A percentile compares a stretch with the other conserved stretches of the same genome.
These are phyloP conservation scores for Parastagonospora nodorum DNA, from an alignment of 2,329 filamentous ascomycete genomes.

Conservation along the genomic window DNA sequence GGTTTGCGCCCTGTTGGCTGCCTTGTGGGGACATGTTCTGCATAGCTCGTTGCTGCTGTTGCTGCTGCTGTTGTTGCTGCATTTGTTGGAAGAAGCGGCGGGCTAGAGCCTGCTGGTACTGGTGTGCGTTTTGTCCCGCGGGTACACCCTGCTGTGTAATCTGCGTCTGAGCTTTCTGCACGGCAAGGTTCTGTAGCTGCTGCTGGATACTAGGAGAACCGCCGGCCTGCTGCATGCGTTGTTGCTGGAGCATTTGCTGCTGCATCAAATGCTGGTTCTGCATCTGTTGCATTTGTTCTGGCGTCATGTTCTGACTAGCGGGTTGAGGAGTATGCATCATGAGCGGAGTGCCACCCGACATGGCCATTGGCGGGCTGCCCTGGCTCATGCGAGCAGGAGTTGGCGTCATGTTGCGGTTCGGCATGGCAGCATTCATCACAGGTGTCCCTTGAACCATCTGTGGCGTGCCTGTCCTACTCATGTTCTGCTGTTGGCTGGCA, in stretches of 20 bases:
- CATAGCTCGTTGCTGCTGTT: constrained; percentile 34
- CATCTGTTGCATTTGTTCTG: constrained; percentile 40
- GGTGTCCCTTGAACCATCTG: constrained; percentile 47
- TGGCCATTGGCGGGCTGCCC: constrained; percentile 39
- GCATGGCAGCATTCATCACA: constrained; percentile 44
- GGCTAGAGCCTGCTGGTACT: constrained; percentile 23
- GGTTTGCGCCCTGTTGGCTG: constrained; percentile 22
- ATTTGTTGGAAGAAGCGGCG: constrained; percentile 20
- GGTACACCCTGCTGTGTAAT: constrained; percentile 41
- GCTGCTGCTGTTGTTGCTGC: constrained; percentile 32
- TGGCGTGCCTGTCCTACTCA: constrained; percentile 46
- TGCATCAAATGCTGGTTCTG: constrained; percentile 28
- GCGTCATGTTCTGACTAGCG: constrained; percentile 37
- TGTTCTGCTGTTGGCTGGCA: constrained; percentile 46
- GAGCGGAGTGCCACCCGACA: constrained; percentile 43
- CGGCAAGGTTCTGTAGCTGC: constrained; percentile 31
- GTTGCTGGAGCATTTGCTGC: constrained; percentile 37
- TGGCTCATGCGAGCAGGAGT: constrained; percentile 46
- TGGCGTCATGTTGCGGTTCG: constrained; percentile 47
- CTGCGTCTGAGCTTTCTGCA: constrained; percentile 40
- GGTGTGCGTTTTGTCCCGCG: constrained; percentile 29
- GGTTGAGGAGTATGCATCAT: constrained; percentile 45
- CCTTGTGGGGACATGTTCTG: constrained; percentile 33
- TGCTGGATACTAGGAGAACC: constrained; percentile 25
- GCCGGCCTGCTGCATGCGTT: constrained; percentile 13